Evolutionary conservation across 805 yeast species (phyloP), one percentile per base, ranked within the genome.

Genomic region (Candida lessepsii): DNA sequence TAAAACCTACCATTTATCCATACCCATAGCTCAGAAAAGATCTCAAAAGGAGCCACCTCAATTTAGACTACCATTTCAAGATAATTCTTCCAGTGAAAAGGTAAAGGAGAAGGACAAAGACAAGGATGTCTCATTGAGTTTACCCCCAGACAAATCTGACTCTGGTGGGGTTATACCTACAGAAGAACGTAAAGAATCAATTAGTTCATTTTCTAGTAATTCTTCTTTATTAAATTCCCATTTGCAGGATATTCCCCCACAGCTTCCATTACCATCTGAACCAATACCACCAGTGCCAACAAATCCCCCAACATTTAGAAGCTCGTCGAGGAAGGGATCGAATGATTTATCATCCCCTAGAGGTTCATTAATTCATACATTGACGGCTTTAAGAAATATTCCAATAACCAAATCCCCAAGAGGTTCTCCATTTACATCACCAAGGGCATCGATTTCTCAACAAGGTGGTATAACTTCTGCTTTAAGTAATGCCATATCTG

Each of bases 61-160:
- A 35, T 84, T 84, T 55, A 70, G 93, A 52, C 65, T 79, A 11
- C 91, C 91, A 0, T 84, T 83, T 54, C 87, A 81, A 53, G 86
- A 81, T 16, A 25, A 19, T 14, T 5, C 38, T 2, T 16, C 33
- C 16, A 21, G 2, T n/a, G 25, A 17, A 14, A 38, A 31, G 19
- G 13, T 14, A 5, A 24, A 25, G 11, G 13, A 6, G 7, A 26
- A 10, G 10, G 32, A 29, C 9, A 29, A 24, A 10, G 29, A 30
- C 18, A 17, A 14, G 13, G 44, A 40, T 31, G 20, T 9, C 13
- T 41, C 45, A 3, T 32, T 37, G 9, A 40, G 30, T 20, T 13
- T 35, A 24, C 39, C 43, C 9, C 37, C 31, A 4, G 41, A 38
- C 11, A 38, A 30, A 14, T 11, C 32, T 11, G 35, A 21, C n/a